A percentile compares a stretch with the other conserved stretches of the same genome.
Evolutionary conservation across 1,284 basidiomycete species (phyloP).

Genomic region (Ganoderma lucidum): DNA sequence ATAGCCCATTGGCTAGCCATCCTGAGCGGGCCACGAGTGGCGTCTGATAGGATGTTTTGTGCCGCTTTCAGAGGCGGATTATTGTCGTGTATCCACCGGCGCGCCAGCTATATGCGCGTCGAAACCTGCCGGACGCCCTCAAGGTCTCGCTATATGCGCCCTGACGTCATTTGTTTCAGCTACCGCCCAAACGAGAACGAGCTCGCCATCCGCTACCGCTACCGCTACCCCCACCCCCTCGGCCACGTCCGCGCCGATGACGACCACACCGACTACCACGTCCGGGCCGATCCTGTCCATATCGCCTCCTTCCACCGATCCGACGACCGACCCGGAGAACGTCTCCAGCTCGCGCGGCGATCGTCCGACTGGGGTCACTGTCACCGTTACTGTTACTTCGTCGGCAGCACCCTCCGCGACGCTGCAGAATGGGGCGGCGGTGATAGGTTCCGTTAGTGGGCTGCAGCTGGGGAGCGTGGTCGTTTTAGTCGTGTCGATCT

Average conservation of each 20-base stretch:
- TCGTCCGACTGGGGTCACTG: background rate
- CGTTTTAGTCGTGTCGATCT: background rate
- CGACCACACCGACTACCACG: background rate
- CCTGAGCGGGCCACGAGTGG: too few species aligned
- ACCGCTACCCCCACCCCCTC: background rate
- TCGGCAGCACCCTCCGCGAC: background rate
- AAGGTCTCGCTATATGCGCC: background rate
- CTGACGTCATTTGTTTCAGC: background rate
- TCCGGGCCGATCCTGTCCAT: background rate
- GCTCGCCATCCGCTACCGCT: background rate
- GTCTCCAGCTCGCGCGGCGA: background rate
- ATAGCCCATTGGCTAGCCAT: too few species aligned
- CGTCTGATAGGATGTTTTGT: too few species aligned
- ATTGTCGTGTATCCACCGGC: too few species aligned
- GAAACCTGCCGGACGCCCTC: background rate
- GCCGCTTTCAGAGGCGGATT: too few species aligned
- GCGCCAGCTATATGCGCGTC: too few species aligned
- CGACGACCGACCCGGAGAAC: background rate
- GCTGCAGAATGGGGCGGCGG: background rate
- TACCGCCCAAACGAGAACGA: background rate
- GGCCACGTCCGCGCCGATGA: background rate
- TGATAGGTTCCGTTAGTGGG: background rate
- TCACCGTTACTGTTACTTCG: too few species aligned
- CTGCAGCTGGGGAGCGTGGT: background rate
- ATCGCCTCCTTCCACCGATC: background rate